Evolutionary conservation across 1,284 basidiomycete species (phyloP), one percentile per base, ranked within the genome.

Genomic region (Sanghuangporus weigelae): DNA sequence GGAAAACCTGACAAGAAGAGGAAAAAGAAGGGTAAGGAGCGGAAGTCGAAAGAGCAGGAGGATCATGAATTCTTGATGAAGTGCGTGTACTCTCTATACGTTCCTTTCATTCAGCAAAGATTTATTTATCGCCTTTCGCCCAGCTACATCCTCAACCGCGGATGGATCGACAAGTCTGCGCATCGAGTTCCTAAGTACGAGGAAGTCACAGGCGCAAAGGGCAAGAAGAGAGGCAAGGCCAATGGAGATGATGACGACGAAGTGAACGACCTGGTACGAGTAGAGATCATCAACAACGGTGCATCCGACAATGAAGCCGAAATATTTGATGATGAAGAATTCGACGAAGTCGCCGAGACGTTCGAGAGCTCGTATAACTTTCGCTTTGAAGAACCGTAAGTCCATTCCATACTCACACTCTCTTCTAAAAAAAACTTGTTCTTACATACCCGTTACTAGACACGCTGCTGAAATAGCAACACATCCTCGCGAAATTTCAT

Each of bases 121-220:
- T 57, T 62, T 21, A 44, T 49, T 8, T 54, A 53, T 26, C 62
- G 7, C 48, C 46, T 46, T 46, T 58, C 49, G 50, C 40, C 2
- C 67, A 96, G 95, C 74, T 98, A 96, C 74, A 96, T 98, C 66
- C 79, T 96, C 21, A 95, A 95, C 73, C 91, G 95, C 44, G 95
- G 95, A 0, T 98, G 95, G 95, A 88, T 98, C 63, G 95, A 97
- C 75, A 84, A 84, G 59, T 80, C 86, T 3, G 76, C 80, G 8
- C 79, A 83, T 26, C 87, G 86, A 62, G 78, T 95, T 4, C 94
- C 93, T 5, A 95, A 93, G 0, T 95, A 95, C 74, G 78, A 84
- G 53, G 93, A 96, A 73, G 79, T 96, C 42, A 87, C 89, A 42
- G 69, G 73, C 7, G 74, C 77, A 19, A 75, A 74, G 63, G n/a